Conservation (phyloP, 73 alveolate species). For the Blepharisma stoltei region DNA sequence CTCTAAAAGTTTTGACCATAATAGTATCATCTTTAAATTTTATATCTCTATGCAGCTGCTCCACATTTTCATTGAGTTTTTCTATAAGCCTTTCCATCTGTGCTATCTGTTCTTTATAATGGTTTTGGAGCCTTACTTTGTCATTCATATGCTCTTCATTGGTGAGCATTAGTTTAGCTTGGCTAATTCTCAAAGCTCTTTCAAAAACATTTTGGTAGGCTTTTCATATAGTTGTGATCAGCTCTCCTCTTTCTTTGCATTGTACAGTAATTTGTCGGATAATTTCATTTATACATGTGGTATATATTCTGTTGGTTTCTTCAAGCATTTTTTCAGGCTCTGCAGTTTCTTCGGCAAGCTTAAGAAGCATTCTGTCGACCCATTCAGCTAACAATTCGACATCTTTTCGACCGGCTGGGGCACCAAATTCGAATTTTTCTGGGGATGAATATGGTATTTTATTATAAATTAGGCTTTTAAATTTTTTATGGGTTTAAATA, state of each 20-base stretch:
- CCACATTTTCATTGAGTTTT: neutral
- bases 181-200: neutral
- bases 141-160: neutral
- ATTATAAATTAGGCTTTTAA: no score
- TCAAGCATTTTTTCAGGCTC: slow-evolving; percentile 2
- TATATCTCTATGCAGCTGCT: neutral
- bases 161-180: neutral
- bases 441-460: neutral
- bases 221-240: neutral
- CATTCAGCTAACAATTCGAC: neutral
- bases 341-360: neutral
- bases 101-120: neutral
- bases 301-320: neutral
- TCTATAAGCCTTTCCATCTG: slow-evolving; percentile 8
- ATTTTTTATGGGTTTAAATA: no score
- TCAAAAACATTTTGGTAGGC: neutral
- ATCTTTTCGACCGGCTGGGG: neutral
- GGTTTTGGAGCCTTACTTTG: neutral
- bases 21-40: neutral
- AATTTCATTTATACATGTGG: neutral
- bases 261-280: neutral
- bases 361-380: neutral
- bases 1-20: neutral
- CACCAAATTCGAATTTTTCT: neutral
- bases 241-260: slow-evolving; percentile 12